A percentile compares a stretch with the other conserved stretches of the same genome.
Conservation (phyloP, 495 filamentous ascomycete species). For the Talaromyces stipitatus region DNA sequence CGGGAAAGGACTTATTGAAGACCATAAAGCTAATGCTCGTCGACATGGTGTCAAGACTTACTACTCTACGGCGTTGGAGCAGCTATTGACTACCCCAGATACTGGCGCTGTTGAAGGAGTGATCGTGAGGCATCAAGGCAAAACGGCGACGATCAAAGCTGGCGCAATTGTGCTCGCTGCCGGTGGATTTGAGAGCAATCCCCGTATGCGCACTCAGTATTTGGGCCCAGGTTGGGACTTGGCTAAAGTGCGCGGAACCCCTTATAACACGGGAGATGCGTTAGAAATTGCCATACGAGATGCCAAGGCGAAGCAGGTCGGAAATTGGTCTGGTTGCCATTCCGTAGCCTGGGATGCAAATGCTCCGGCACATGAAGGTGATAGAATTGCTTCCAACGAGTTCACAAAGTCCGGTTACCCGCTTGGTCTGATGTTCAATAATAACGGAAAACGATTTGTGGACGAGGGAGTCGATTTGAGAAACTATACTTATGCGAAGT, state of each 20-base stretch:
- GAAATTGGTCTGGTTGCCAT: conserved; percentile 57
- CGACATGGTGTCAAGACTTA: conserved; percentile 30
- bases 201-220: conserved; percentile 45
- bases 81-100: conserved; percentile 26
- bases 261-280: conserved; percentile 50
- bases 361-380: conserved; percentile 39
- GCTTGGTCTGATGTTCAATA: conserved; percentile 54
- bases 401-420: conserved; percentile 63
- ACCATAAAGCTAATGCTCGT: conserved; percentile 34
- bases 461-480: conserved; percentile 56
- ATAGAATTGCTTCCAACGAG: conserved; percentile 49
- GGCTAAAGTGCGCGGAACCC: conserved; percentile 52
- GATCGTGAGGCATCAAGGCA: background rate
- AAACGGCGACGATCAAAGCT: conserved; percentile 28
- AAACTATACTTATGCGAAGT: conserved; percentile 58
- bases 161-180: conserved; percentile 45
- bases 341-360: conserved; percentile 56
- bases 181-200: conserved; percentile 55
- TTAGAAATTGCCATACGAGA: conserved; percentile 43
- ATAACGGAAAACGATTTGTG: conserved; percentile 48
- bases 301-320: conserved; percentile 36
- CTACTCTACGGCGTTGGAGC: conserved; percentile 34
- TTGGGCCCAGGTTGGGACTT: conserved; percentile 56
- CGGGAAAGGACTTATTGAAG: conserved; percentile 47
- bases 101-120: conserved; percentile 23